Conservation (phyloP, 2,329 filamentous ascomycete species). For the Claviceps maximensis region DNA sequence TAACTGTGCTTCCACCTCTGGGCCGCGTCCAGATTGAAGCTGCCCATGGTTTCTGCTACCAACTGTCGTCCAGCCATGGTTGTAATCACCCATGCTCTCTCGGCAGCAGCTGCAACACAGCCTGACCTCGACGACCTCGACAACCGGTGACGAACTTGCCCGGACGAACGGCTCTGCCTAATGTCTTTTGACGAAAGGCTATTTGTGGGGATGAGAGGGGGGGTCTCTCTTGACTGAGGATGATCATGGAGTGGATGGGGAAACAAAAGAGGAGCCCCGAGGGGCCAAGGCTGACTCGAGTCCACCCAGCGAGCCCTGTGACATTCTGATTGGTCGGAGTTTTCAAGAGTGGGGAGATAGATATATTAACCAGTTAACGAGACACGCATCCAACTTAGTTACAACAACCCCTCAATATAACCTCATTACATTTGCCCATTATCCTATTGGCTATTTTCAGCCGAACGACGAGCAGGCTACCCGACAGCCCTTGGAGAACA, state of each 20-base stretch:
- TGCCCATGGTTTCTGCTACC: slow-evolving; percentile 14
- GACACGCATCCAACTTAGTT: no score
- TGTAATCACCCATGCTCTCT: slow-evolving; percentile 16
- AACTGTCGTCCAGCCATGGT: slow-evolving; percentile 20
- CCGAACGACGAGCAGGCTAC: background rate
- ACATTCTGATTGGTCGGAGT: background rate
- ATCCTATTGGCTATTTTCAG: no score
- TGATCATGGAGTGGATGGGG: background rate
- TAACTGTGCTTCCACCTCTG: slow-evolving; percentile 16
- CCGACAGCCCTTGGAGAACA: no score
- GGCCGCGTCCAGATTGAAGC: slow-evolving; percentile 7
- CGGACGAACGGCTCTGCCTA: background rate
- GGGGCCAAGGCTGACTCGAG: background rate
- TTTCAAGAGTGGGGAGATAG: no score
- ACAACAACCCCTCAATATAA: no score
- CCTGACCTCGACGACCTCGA: no score
- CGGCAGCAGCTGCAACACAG: background rate
- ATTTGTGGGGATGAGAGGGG: background rate
- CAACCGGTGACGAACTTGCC: background rate
- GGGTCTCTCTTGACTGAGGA: background rate
- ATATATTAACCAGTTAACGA: no score
- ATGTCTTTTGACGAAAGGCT: background rate
- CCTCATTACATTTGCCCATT: no score
- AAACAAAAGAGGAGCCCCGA: background rate
- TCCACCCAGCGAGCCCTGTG: background rate